These are phyloP conservation scores for Yamadazyma mexicana DNA, from an alignment of 1,139 yeast species.

Conservation along the genomic window DNA sequence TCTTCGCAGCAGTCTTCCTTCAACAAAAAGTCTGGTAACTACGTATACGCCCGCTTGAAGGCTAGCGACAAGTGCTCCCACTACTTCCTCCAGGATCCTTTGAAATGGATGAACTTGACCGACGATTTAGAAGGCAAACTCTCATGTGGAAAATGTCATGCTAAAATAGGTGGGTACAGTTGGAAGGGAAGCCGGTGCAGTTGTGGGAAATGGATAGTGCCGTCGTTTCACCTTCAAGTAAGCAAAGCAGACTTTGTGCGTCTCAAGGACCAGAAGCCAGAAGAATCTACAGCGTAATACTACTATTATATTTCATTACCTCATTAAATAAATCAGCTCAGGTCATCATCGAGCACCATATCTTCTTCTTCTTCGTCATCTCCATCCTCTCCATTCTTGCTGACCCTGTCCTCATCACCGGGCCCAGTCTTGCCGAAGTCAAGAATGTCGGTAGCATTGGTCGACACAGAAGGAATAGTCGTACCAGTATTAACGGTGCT, in stretches of 20 bases:
- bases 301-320: too few species aligned
- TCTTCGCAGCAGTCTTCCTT: constrained; percentile 64
- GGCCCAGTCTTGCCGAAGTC: not conserved
- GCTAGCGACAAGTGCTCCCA: constrained; percentile 77
- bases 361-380: constrained; percentile 26
- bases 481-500: constrained; percentile 1
- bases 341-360: constrained; percentile 46
- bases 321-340: not conserved
- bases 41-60: constrained; percentile 49
- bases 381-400: constrained; percentile 4
- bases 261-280: not conserved
- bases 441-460: not conserved
- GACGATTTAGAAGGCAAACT: constrained; percentile 83
- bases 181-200: constrained; percentile 97
- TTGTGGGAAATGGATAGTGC: constrained; percentile 95
- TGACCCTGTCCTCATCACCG: constrained; percentile 1
- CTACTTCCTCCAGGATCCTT: constrained; percentile 74
- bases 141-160: constrained; percentile 65
- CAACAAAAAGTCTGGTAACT: constrained; percentile 57
- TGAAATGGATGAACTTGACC: constrained; percentile 78
- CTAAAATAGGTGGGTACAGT: constrained; percentile 85
- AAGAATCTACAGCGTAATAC: not conserved
- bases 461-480: constrained; percentile 2
- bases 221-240: constrained; percentile 80
- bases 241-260: constrained; percentile 53